phyloP scores from a whole-genome alignment of 2,329 filamentous ascomycete genomes.

The Dothiorella sarmentorum region DNA sequence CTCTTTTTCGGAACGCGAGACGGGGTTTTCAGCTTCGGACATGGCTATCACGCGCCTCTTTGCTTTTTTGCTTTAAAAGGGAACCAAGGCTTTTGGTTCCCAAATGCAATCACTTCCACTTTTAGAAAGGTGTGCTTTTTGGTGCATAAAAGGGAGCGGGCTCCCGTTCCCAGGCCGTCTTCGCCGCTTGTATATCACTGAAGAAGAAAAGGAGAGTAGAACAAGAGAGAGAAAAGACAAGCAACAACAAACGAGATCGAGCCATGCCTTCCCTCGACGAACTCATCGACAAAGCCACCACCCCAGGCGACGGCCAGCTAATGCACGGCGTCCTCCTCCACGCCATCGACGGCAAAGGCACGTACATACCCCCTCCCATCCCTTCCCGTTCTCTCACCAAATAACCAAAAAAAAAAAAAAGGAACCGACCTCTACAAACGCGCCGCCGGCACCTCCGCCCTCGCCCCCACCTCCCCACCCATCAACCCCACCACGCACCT shows the following conservation, averaged over 20 bases:
- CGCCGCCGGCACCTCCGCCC: neutral
- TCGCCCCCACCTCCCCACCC: slow-evolving; percentile 26
- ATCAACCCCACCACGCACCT: slow-evolving; percentile 27
- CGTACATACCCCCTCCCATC: neutral
- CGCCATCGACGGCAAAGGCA: neutral
- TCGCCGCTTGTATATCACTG: no score
- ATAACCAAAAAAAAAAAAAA: neutral
- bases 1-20: no score
- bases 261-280: neutral
- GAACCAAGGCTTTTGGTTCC: no score
- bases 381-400: neutral
- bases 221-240: neutral
- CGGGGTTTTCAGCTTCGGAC: no score
- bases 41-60: no score
- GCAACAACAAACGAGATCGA: neutral
- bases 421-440: neutral
- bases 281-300: neutral
- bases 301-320: neutral
- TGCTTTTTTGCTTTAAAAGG: no score
- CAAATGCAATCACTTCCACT: no score
- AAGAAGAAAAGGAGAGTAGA: no score
- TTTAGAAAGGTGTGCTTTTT: no score
- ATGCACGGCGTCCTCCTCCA: neutral
- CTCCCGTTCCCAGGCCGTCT: no score
- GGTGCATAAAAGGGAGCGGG: no score